phyloP scores from a whole-genome alignment of 1,284 basidiomycete species.

The Testicularia cyperi region DNA sequence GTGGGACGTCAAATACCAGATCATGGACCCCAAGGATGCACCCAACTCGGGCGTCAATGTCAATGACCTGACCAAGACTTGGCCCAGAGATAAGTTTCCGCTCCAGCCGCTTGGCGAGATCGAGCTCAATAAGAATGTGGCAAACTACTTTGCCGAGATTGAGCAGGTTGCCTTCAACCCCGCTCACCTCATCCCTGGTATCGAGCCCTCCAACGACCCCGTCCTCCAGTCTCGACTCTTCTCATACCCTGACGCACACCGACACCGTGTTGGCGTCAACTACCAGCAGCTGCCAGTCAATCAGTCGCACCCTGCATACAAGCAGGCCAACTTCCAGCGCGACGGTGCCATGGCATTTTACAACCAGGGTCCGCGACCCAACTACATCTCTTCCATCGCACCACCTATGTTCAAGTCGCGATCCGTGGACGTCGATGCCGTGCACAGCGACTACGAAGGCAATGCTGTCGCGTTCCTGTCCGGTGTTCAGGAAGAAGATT shows the following conservation, averaged over 20 bases:
- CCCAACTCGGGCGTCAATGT: constrained; percentile 29
- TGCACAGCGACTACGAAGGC: constrained; percentile 61
- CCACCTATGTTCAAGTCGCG: constrained; percentile 30
- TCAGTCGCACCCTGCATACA: constrained; percentile 17
- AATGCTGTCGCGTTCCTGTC: constrained; percentile 66
- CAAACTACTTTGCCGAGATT: constrained; percentile 54
- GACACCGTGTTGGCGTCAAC: constrained; percentile 66
- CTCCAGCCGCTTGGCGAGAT: constrained; percentile 46
- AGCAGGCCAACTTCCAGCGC: constrained; percentile 41
- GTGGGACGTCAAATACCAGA: constrained; percentile 52
- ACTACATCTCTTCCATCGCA: constrained; percentile 35
- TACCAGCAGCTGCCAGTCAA: constrained; percentile 52
- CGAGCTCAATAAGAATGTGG: constrained; percentile 45
- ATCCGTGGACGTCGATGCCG: constrained; percentile 18
- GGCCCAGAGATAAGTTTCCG: constrained; percentile 43
- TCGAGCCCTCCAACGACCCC: constrained; percentile 50
- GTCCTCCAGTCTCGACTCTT: constrained; percentile 53
- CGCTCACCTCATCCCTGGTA: constrained; percentile 42
- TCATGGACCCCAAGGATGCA: constrained; percentile 37
- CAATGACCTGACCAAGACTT: constrained; percentile 47
- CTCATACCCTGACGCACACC: constrained; percentile 78
- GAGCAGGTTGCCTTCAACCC: constrained; percentile 49
- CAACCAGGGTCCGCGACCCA: constrained; percentile 46
- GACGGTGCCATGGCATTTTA: constrained; percentile 41
- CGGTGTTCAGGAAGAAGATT: constrained; percentile 71